These are phyloP conservation scores for Pleurostoma richardsiae DNA, from an alignment of 2,329 filamentous ascomycete species.

Conservation along the genomic window DNA sequence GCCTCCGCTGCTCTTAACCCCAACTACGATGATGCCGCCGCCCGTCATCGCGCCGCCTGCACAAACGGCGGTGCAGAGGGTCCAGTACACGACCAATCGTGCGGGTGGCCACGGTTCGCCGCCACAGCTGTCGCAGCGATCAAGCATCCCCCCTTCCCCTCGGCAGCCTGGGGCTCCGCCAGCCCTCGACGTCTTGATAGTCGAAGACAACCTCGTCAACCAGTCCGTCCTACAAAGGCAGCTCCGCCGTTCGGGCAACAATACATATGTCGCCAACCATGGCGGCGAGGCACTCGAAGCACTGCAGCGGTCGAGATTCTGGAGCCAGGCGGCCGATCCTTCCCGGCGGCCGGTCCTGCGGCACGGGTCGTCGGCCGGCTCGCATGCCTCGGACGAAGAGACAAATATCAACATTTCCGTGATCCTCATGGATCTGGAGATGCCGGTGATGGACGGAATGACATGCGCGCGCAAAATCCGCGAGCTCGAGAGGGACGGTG, in stretches of 20 bases:
- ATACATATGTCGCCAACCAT: slow-evolving; percentile 59
- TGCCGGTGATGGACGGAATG: slow-evolving; percentile 77
- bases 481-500: slow-evolving; percentile 58
- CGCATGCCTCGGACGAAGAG: slow-evolving; percentile 28
- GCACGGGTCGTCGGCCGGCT: neutral
- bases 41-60: slow-evolving; percentile 27
- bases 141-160: neutral
- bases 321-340: slow-evolving; percentile 25
- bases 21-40: slow-evolving; percentile 30
- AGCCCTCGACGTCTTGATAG: slow-evolving; percentile 54
- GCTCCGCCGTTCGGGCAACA: slow-evolving; percentile 55
- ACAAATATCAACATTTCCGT: slow-evolving; percentile 54
- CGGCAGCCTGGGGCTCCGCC: slow-evolving; percentile 22
- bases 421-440: slow-evolving; percentile 77
- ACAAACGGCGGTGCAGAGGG: slow-evolving; percentile 14
- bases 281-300: slow-evolving; percentile 52
- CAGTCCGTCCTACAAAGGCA: slow-evolving; percentile 60
- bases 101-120: neutral
- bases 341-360: neutral
- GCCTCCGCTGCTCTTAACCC: slow-evolving; percentile 6
- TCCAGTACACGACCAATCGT: slow-evolving; percentile 15
- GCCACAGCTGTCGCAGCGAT: neutral
- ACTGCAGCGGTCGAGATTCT: slow-evolving; percentile 50
- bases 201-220: slow-evolving; percentile 65
- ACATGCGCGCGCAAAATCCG: slow-evolving; percentile 67